Conservation (phyloP, 2,329 filamentous ascomycete species). For the Kalaharituber pfeilii region DNA sequence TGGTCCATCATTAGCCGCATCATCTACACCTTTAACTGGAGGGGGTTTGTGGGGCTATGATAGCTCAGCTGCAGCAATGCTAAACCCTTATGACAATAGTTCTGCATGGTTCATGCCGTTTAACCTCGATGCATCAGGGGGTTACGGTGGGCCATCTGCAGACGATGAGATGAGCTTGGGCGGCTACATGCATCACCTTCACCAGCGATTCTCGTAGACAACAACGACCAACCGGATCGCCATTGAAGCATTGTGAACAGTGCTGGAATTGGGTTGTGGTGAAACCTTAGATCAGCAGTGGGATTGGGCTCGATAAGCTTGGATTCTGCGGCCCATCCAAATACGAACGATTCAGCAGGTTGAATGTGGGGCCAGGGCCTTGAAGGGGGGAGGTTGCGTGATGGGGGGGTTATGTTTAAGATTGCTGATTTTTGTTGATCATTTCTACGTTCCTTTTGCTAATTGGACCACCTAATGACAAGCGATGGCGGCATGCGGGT, state of each 20-base stretch:
- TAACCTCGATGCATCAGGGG: slow-evolving; percentile 32
- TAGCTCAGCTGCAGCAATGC: not conserved
- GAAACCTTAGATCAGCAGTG: not conserved
- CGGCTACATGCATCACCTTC: not conserved
- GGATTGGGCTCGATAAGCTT: not conserved
- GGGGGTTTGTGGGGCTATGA: not conserved
- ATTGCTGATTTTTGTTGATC: too few species aligned
- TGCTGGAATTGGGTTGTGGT: too few species aligned
- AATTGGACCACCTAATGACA: too few species aligned
- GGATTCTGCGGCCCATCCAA: not conserved
- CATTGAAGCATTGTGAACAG: too few species aligned
- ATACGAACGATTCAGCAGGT: not conserved
- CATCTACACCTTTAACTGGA: not conserved
- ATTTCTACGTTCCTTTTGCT: too few species aligned
- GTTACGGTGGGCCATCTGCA: not conserved
- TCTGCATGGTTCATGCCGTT: slow-evolving; percentile 88
- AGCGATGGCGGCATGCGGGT: too few species aligned
- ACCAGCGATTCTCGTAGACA: not conserved
- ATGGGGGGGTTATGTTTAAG: not conserved
- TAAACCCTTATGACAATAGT: slow-evolving; percentile 1
- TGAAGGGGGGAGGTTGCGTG: not conserved
- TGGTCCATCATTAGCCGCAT: slow-evolving; percentile 10
- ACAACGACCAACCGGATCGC: too few species aligned
- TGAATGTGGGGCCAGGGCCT: not conserved
- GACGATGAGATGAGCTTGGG: not conserved